Base-by-base conservation (phyloP, 768 basidiomycete species). In the Auriscalpium microsporum region DNA sequence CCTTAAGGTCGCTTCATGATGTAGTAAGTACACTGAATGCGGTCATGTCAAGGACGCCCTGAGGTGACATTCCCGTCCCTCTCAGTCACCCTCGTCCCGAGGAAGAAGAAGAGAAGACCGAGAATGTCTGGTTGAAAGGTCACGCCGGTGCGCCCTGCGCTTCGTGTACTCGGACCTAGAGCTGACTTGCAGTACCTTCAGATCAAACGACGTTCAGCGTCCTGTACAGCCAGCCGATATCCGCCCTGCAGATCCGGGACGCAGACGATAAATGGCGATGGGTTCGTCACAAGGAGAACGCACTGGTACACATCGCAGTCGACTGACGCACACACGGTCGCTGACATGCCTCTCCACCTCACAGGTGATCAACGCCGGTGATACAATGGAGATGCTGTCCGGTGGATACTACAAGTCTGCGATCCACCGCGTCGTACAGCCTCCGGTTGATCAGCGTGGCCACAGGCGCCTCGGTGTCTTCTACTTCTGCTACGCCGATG, bases 1-100 rank as follows among this genome's bases (percentile, higher is more conserved):
- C 14, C n/a, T 40, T 10, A 52, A 83, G 82, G 78, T 2, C 74
- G 82, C 38, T 82, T 78, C 66, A 82, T 83, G 79, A 83, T 83
- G 72, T 84, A 83, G 81, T 80, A 21, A 14, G 78, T 53, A 50
- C 38, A 14, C 21, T 21, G 36, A 45, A 4, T 36, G 37, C 19
- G 38, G 8, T 4, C 7, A 28, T 28, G 28, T 28, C 28, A 28
- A 28, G 2, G 7, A 28, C 28, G 28, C 28, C 28, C 28, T 28
- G 28, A 28, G 28, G 28, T 28, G 28, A 28, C 28, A 4, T 45
- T 7, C 53, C 53, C 21, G 21, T 17, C 21, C 17, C 6, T 19
- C 13, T 5, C 45, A 71, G 70, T 53, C 66, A 67, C 50, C 68
- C 67, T 7, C 64, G 68, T n/a, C 57, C 66, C 1, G 60, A 64